Base-by-base conservation (phyloP, 2,329 filamentous ascomycete species). In the Chalaropsis ovoidea region DNA sequence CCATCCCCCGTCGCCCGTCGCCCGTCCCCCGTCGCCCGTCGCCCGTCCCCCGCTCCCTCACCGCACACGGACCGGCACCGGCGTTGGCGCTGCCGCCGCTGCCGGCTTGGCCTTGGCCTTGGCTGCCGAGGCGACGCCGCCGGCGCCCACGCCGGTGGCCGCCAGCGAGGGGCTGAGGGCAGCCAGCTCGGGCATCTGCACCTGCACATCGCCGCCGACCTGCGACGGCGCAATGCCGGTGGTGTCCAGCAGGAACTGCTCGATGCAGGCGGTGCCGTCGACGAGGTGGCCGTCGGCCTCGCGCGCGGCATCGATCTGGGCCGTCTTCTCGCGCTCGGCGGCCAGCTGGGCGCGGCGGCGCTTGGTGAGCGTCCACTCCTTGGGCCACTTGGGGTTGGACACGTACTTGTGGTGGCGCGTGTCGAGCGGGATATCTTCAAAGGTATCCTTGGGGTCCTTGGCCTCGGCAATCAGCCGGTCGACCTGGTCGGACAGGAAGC, bases 361-460 rank as follows among this genome's bases (percentile, higher is more conserved):
- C 60, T 83, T 77, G 1, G 88, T 92, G 80, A 99, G 77, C 67
- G 82, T 83, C 94, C 94, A 99, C 70, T 86, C 83, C 70, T 84
- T 81, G 1, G 94, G 94, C 75, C 96, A 97, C 69, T 79, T 81
- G 65, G 83, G 80, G 73, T 83, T 83, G 52, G 75, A 74, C 78
- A 87, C 88, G 68, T 82, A 80, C 72, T 82, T 86, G 77, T 89
- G 84, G 78, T 93, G 86, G 71, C 94, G 82, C 68, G 90, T 86
- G 73, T 99, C 92, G 61, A 97, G 81, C 1, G 94, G 93, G 39
- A 99, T 77, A 74, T 99, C 94, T 69, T 86, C 86, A 72, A 97
- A 96, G 11, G 83, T 88, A 70, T 99, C 93, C 45, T 78, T 82
- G 27, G 82, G 79, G 72, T 96, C 87, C 78, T 86, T 89, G 67